Conservation (phyloP, 2,329 filamentous ascomycete genomes). For the Trichoderma afroharzianum region DNA sequence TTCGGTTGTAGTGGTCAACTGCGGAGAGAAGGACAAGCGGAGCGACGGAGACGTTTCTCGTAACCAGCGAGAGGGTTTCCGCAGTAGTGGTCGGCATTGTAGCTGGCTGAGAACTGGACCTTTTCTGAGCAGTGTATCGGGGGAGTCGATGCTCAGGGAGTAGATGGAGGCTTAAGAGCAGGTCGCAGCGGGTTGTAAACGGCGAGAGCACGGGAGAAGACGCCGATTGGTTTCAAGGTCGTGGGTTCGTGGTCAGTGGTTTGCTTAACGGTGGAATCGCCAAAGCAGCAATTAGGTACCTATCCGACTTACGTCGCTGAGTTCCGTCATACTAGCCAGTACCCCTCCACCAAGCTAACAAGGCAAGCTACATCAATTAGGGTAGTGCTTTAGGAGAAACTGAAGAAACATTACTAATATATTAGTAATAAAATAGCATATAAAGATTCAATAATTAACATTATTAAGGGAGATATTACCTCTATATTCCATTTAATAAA, state of each 20-base stretch:
- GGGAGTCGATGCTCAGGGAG: background rate
- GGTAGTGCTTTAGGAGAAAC: background rate
- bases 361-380: background rate
- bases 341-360: constrained; percentile 1
- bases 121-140: background rate
- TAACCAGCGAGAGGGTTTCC: constrained; percentile 92
- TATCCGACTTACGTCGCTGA: constrained; percentile 13
- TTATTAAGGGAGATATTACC: background rate
- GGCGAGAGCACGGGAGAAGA: background rate
- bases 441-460: background rate
- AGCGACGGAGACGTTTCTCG: constrained; percentile 91
- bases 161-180: background rate
- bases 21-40: constrained; percentile 95
- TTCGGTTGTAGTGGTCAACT: constrained; percentile 97
- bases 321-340: constrained; percentile 4
- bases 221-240: background rate
- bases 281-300: constrained; percentile 14
- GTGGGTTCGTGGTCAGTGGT: background rate
- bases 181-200: background rate
- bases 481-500: background rate
- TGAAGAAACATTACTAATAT: background rate
- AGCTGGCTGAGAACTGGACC: constrained; percentile 20
- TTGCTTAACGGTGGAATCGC: background rate
- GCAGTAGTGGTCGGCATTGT: constrained; percentile 94
- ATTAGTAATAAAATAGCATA: background rate